Conservation (phyloP, 345 rosid genomes). For the Syzygium aromaticum region DNA sequence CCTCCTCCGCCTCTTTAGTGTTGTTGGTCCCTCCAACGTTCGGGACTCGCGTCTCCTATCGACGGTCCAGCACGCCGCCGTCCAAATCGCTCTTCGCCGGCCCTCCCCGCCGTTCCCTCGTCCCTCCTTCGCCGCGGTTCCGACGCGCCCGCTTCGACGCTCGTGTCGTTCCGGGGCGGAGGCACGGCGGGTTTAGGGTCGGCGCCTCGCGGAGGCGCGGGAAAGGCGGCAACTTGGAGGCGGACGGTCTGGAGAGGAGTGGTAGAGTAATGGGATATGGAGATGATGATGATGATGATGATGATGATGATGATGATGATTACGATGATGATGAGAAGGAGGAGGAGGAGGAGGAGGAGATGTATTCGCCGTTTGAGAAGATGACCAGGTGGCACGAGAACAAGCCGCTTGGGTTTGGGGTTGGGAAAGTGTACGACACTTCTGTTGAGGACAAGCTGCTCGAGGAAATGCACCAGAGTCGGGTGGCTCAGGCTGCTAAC, state of each 20-base stretch:
- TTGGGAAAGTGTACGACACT: slow-evolving; percentile 64
- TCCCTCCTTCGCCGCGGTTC: neutral
- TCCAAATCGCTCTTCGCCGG: neutral
- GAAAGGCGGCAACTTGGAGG: neutral
- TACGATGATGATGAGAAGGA: slow-evolving; percentile 5
- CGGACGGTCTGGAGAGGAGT: neutral
- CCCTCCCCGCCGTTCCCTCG: neutral
- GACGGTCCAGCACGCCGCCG: neutral
- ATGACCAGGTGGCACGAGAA: slow-evolving; percentile 67
- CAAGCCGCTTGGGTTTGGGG: slow-evolving; percentile 75
- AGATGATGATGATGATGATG: slow-evolving; percentile 23
- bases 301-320: slow-evolving; percentile 23
- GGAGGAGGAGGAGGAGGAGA: slow-evolving; percentile 17
- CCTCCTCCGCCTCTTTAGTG: neutral
- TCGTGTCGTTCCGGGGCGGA: neutral
- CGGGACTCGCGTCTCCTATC: neutral
- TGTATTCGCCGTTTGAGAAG: slow-evolving; percentile 38
- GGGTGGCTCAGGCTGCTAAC: slow-evolving; percentile 61
- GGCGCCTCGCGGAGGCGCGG: slow-evolving; percentile 13
- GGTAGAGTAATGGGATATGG: neutral
- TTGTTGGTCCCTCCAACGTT: neutral
- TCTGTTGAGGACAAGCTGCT: slow-evolving; percentile 68
- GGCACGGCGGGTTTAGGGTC: neutral
- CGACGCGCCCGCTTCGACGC: neutral
- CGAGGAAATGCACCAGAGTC: slow-evolving; percentile 61